Base-by-base conservation (phyloP, 176 grass and related monocot genomes). In the Puya raimondii region DNA sequence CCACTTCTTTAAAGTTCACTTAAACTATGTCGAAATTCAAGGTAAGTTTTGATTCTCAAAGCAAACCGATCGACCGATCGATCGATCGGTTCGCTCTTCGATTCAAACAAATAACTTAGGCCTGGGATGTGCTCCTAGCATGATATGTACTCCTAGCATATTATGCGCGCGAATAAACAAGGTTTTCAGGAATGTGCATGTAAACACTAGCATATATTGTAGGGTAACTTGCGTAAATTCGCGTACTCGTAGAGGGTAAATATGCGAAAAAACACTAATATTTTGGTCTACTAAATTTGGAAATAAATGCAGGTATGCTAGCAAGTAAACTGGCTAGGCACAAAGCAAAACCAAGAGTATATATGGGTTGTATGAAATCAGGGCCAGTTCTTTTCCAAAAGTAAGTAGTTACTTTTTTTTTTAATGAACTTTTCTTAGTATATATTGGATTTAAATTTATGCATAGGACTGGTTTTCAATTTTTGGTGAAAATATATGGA, bases 331-430 rank as follows among this genome's bases (percentile, higher is more conserved):
- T 97, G 49, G 84, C 82, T 2, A 81, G 82, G 15, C 72, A 97
- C 53, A 79, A 89, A 47, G 76, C 84, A 0, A 86, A 68, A 4
- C 89, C 86, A 16, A 86, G 86, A 68, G 83, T 92, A 42, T 97
- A 97, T 70, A 88, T 97, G 23, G 93, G 93, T 23, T 97, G 94
- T 78, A 97, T 97, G 94, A 97, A 97, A 69, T 97, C 94, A 15
- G 94, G 84, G 0, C 94, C 80, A 10, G 94, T 92, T 70, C 77
- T 97, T 1, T 92, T 79, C 9, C 89, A 86, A 47, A 97, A 87
- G 93, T 97, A 76, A 91, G 73, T 29, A 50, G n/a, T 71, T n/a
- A n/a, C n/a, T 48, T n/a, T 25, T 1, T 22, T 2, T 2, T 7
- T 42, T 42, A 42, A 42, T 42, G 33, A 42, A 42, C 33, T 6